Conservation (phyloP, 768 basidiomycete species). For the Naematelia encephala region DNA sequence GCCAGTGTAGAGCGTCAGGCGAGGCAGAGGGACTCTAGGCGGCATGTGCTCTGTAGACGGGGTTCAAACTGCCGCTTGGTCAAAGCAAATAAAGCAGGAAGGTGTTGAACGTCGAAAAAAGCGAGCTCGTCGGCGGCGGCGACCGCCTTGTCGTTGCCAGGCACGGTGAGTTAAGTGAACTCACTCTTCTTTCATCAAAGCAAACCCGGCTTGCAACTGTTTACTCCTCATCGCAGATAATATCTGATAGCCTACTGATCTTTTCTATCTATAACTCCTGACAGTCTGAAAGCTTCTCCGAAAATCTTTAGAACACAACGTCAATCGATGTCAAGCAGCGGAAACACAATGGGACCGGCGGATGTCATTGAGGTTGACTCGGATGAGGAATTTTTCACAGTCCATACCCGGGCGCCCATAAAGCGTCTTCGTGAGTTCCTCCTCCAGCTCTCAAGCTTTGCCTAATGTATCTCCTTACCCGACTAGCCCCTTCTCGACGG, state of each 20-base stretch:
- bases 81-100: background rate
- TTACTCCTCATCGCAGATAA: too few species aligned
- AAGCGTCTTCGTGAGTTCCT: background rate
- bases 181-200: too few species aligned
- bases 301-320: too few species aligned
- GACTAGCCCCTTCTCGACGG: too few species aligned
- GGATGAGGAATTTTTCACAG: background rate
- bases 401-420: background rate
- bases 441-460: too few species aligned
- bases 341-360: background rate
- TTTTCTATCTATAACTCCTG: too few species aligned
- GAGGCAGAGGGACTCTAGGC: constrained; percentile 33
- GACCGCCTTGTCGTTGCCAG: too few species aligned
- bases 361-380: background rate
- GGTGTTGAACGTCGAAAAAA: background rate
- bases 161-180: too few species aligned
- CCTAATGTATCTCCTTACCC: too few species aligned
- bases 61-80: background rate
- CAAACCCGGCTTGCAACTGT: too few species aligned
- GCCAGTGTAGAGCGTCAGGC: constrained; percentile 47
- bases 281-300: too few species aligned
- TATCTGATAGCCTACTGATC: too few species aligned
- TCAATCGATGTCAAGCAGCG: background rate
- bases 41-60: constrained; percentile 20
- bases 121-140: background rate